Conservation (phyloP, 2,329 filamentous ascomycete species). For the Elsinoe fawcettii region DNA sequence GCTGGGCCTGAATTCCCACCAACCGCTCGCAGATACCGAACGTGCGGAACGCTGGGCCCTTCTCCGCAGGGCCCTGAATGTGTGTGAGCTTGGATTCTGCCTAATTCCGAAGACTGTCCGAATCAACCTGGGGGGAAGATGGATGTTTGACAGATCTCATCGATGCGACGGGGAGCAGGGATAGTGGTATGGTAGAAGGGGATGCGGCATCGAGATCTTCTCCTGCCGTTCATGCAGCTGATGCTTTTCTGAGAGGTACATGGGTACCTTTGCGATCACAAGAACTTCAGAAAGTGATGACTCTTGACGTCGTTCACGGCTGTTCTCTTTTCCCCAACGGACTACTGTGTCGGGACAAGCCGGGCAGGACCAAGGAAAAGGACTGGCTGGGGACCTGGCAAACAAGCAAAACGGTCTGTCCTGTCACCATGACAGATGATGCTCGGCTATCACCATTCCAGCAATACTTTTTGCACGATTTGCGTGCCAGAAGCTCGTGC, state of each 20-base stretch:
- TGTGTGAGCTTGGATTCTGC: background rate
- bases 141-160: slow-evolving; percentile 1
- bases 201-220: background rate
- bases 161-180: background rate
- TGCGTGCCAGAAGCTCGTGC: background rate
- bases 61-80: slow-evolving; percentile 4
- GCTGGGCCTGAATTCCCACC: background rate
- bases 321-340: background rate
- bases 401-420: background rate
- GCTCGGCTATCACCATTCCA: background rate
- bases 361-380: background rate
- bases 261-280: background rate
- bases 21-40: background rate
- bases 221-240: background rate
- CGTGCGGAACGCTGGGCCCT: background rate
- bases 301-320: background rate
- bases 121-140: background rate
- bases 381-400: background rate
- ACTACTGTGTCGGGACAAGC: background rate
- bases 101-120: background rate
- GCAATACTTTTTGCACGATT: background rate
- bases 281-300: background rate
- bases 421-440: slow-evolving; percentile 9
- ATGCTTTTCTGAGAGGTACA: background rate
- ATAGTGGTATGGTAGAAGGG: background rate